Conservation (phyloP, 1,284 basidiomycete species). For the Ganoderma boninense region DNA sequence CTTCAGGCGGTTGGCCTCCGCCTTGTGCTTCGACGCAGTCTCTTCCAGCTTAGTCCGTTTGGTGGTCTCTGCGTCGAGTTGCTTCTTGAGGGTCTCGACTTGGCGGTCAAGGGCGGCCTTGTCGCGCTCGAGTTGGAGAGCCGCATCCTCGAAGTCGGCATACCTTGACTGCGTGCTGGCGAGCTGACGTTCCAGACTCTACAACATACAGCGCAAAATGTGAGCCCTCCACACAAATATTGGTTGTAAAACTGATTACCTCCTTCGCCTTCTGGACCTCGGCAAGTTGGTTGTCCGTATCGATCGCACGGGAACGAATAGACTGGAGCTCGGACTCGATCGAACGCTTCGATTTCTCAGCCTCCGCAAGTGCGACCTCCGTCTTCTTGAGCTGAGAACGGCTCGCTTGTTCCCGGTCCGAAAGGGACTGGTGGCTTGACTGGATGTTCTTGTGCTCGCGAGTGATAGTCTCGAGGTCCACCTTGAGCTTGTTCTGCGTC, state of each 20-base stretch:
- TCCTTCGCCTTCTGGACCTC: conserved; percentile 75
- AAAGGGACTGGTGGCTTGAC: conserved; percentile 69
- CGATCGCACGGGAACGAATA: conserved; percentile 76
- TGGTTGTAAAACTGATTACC: conserved; percentile 50
- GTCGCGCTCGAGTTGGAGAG: conserved; percentile 86
- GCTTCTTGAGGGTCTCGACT: conserved; percentile 70
- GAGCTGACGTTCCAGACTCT: conserved; percentile 84
- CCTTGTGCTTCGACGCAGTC: conserved; percentile 67
- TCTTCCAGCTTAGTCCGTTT: conserved; percentile 83
- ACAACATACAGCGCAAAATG: conserved; percentile 22
- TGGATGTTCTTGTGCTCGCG: conserved; percentile 67
- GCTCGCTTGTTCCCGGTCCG: conserved; percentile 60
- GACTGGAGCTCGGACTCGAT: conserved; percentile 81
- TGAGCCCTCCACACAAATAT: not conserved
- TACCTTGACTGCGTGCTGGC: conserved; percentile 77
- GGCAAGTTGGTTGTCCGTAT: conserved; percentile 73
- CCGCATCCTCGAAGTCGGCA: conserved; percentile 87
- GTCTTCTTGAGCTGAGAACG: conserved; percentile 62
- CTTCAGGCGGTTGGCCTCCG: conserved; percentile 74
- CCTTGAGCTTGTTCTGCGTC: conserved; percentile 71
- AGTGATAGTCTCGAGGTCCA: conserved; percentile 68
- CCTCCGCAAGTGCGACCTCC: conserved; percentile 63
- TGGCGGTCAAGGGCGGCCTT: conserved; percentile 79
- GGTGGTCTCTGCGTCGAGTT: conserved; percentile 72
- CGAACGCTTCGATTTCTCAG: conserved; percentile 76